A percentile compares a stretch with the other conserved stretches of the same genome.
These are phyloP conservation scores for Trichoderma endophyticum DNA, from an alignment of 2,329 filamentous ascomycete species.

Conservation along the genomic window DNA sequence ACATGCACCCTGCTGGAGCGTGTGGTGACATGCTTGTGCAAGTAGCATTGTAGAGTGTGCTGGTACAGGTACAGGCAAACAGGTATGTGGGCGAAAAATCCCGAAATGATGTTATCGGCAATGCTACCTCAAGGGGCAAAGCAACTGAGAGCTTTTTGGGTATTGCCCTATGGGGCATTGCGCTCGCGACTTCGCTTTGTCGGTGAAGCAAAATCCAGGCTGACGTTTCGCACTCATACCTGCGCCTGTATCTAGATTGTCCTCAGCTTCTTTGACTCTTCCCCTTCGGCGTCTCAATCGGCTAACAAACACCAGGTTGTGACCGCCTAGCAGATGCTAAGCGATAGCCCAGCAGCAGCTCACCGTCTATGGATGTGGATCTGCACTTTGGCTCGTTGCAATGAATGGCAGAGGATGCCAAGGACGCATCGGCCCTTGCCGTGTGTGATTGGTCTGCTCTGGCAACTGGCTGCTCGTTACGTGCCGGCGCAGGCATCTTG, in stretches of 20 bases:
- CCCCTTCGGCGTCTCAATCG: not conserved
- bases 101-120: not conserved
- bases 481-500: not conserved
- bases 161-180: not conserved
- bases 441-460: not conserved
- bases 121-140: not conserved
- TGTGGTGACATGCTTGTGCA: not conserved
- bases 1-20: not conserved
- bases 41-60: not conserved
- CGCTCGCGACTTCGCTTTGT: not conserved
- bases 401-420: not conserved
- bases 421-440: slow-evolving; percentile 1
- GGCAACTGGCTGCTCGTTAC: not conserved
- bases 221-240: not conserved
- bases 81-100: not conserved
- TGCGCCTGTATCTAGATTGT: not conserved
- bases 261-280: not conserved
- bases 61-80: not conserved
- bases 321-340: not conserved
- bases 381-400: not conserved
- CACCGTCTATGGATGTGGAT: slow-evolving; percentile 1
- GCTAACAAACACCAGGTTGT: not conserved
- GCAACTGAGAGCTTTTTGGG: not conserved
- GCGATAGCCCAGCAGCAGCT: not conserved
- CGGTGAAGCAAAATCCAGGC: not conserved